Percentiles rank a stretch among this genome's conserved stretches.
Evolutionary conservation across 2,329 filamentous ascomycete genomes (phyloP).

Genomic region (Lizonia empirigonia): DNA sequence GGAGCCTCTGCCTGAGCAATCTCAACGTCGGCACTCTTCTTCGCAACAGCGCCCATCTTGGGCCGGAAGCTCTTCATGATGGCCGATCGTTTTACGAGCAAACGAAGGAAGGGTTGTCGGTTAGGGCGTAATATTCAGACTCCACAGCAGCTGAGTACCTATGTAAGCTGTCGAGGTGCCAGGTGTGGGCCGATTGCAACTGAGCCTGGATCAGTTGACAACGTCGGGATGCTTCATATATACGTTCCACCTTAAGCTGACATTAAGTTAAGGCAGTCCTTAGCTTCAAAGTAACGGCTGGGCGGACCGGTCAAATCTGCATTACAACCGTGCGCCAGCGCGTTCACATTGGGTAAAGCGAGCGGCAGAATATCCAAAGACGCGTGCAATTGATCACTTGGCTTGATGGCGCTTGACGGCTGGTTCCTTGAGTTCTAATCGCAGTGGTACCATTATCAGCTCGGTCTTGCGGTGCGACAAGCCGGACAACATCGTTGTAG

Average conservation of each 20-base stretch:
- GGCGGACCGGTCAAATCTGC: constrained; percentile 41
- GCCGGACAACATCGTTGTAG: neutral
- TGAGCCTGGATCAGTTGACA: constrained; percentile 20
- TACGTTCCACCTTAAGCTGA: constrained; percentile 25
- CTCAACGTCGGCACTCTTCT: constrained; percentile 33
- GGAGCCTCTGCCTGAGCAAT: constrained; percentile 57
- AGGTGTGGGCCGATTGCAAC: constrained; percentile 24
- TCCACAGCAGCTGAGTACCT: constrained; percentile 19
- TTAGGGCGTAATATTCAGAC: neutral
- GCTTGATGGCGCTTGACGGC: constrained; percentile 5
- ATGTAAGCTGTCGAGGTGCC: constrained; percentile 26
- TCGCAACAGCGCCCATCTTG: constrained; percentile 27
- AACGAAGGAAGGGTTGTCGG: neutral
- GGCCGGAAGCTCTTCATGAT: constrained; percentile 30
- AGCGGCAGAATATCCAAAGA: constrained; percentile 19
- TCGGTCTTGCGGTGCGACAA: constrained; percentile 2
- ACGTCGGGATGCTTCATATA: constrained; percentile 33
- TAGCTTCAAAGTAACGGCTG: constrained; percentile 29
- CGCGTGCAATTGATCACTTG: constrained; percentile 17
- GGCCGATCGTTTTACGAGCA: constrained; percentile 2
- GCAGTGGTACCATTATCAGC: neutral
- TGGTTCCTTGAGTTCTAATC: neutral
- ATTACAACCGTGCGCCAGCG: constrained; percentile 24
- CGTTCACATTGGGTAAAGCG: constrained; percentile 31
- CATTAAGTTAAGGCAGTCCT: constrained; percentile 16